Conservation (phyloP, 768 basidiomycete species). For the Boletus coccyginus region DNA sequence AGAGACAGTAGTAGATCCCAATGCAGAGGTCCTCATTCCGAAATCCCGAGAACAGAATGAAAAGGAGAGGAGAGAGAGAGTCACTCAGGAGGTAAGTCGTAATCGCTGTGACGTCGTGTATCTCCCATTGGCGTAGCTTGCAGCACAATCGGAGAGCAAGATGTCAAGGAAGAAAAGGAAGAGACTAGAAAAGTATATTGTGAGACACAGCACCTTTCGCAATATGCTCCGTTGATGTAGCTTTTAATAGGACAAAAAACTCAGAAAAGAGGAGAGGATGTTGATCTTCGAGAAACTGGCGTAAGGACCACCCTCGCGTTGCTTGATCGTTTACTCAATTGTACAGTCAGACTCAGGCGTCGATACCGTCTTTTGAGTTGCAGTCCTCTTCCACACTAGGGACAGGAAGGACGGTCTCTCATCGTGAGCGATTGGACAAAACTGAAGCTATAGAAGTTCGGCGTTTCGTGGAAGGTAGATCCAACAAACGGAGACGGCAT, state of each 20-base stretch:
- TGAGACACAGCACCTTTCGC: constrained; percentile 35
- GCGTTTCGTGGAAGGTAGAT: constrained; percentile 46
- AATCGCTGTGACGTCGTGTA: not conserved
- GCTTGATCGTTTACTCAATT: constrained; percentile 10
- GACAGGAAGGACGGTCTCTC: constrained; percentile 61
- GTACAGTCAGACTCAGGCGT: constrained; percentile 72
- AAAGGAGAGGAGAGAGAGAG: constrained; percentile 52
- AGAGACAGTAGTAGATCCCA: constrained; percentile 46
- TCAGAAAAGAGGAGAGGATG: constrained; percentile 84
- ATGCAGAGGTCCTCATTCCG: constrained; percentile 54
- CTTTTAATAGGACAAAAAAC: constrained; percentile 72
- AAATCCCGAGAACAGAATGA: constrained; percentile 64
- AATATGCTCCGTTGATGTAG: not conserved
- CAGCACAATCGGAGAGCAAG: constrained; percentile 58
- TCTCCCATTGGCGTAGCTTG: constrained; percentile 20
- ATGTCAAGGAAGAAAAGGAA: constrained; percentile 86
- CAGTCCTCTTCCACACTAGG: constrained; percentile 85
- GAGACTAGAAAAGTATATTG: constrained; percentile 89
- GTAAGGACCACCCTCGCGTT: constrained; percentile 41
- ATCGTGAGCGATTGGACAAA: constrained; percentile 56
- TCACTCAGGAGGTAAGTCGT: constrained; percentile 57
- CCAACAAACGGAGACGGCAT: constrained; percentile 49
- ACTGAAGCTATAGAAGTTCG: constrained; percentile 59
- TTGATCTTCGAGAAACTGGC: constrained; percentile 76
- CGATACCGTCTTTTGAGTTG: constrained; percentile 56